Evolutionary conservation across 176 grass and related monocot species (phyloP).

Genomic region (Lolium perenne): DNA sequence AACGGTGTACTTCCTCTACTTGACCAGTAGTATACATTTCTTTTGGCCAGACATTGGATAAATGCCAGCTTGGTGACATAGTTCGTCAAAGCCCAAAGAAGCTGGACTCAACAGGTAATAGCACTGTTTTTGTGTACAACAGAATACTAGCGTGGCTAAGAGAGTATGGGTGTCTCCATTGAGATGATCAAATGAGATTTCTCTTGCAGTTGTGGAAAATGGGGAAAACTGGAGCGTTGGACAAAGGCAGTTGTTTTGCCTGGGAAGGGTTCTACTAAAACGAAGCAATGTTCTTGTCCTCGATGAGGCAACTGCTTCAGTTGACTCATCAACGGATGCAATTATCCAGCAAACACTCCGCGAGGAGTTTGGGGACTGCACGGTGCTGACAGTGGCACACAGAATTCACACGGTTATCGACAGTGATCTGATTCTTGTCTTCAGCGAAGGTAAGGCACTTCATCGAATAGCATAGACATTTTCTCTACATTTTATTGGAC

Average conservation of each 20-base stretch:
- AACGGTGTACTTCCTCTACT: not conserved
- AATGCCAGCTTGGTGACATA: constrained; percentile 90
- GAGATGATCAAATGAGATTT: constrained; percentile 40
- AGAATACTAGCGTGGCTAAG: not conserved
- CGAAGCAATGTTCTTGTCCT: constrained; percentile 82
- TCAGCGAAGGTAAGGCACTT: constrained; percentile 70
- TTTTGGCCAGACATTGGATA: constrained; percentile 74
- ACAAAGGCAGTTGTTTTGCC: constrained; percentile 88
- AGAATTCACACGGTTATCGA: constrained; percentile 95
- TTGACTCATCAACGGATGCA: constrained; percentile 78
- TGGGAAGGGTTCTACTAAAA: constrained; percentile 88
- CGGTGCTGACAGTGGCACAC: constrained; percentile 83
- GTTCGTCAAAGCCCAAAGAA: constrained; percentile 74
- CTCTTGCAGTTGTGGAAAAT: constrained; percentile 80
- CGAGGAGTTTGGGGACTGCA: constrained; percentile 74
- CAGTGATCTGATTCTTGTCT: constrained; percentile 91
- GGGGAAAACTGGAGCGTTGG: constrained; percentile 97
- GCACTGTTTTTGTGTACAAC: constrained; percentile 6
- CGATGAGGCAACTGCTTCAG: constrained; percentile 92
- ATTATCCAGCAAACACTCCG: constrained; percentile 78
- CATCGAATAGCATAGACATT: not conserved
- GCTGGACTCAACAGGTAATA: constrained; percentile 80
- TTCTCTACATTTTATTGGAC: constrained; percentile 31
- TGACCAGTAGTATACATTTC: constrained; percentile 30
- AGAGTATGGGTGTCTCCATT: not conserved